Base-by-base conservation (phyloP, 164 flowering plant genomes). In the Chimonanthus praecox region DNA sequence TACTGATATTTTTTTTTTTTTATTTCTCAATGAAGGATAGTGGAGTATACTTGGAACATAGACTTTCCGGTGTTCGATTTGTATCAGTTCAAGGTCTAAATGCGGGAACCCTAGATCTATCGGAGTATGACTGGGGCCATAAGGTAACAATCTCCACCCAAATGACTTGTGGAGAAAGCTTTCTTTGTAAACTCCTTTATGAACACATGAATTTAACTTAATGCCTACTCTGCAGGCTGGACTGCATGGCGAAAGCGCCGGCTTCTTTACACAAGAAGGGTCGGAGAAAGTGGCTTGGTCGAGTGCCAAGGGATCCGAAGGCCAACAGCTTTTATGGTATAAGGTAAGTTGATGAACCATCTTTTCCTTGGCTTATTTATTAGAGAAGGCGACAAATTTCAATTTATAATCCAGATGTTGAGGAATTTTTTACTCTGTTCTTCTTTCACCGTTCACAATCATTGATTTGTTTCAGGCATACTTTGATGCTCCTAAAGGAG, bases 41-140 rank as follows among this genome's bases (percentile, higher is more conserved):
- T 67, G 99, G 99, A 80, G 92, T 87, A 15, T 90, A 92, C 76
- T 78, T 92, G 88, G 97, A 96, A 85, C 82, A 76, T 33, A 83
- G 95, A 79, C 81, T 75, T 72, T 88, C 97, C 2, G 99, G 99
- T 0, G 83, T 91, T 1, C 85, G 82, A 13, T 58, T 76, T 8
- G 81, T 89, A 5, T 58, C 84, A 0, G 58, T 96, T 65, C 83
- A 84, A 18, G 98, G 99, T 49, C 69, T 96, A 81, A 94, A 86
- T 78, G 76, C 93, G 9, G 99, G 99, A 70, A 90, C 90, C 20
- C 84, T 88, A 73, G 99, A 96, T 75, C 74, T 96, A 15, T 73
- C 95, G 2, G 3, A 9, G 1, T 87, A 88, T 76, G 80, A 76
- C 6, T 96, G 97, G 98, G 83, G 83, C 1, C 94, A 92, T 72